Evolutionary conservation across 1,284 basidiomycete genomes (phyloP), one percentile per base, ranked within the genome.

Genomic region (Jaminaea rosea): DNA sequence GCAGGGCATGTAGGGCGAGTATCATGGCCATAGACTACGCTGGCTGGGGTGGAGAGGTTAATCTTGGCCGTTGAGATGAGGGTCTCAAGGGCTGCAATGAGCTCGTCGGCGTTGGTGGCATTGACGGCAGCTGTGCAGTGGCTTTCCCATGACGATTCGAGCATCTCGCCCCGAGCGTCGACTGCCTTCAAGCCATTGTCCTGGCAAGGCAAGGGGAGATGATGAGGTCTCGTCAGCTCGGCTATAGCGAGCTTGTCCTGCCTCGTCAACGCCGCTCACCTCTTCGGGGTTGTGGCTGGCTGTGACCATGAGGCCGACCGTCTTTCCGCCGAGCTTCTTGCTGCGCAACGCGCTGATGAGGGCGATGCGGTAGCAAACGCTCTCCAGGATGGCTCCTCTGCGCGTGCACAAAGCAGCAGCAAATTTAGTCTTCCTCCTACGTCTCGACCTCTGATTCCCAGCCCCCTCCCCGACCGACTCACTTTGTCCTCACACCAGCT

Each of bases 161-260:
- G 82, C 94, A 99, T 99, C 75, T 99, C 94, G n/a, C 94, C 94
- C 11, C 83, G 83, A 15, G 94, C 88, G 77, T 99, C 94, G 41
- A 99, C 89, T 47, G 98, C 83, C 76, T 98, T 99, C 58, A 97
- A 89, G 29, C 94, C 94, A 75, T 99, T 99, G 76, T 99, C 94
- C 88, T 96, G 37, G 4, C 11, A 21, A 34, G 46, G 29, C 3
- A 26, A 47, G 15, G 27, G 28, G 27, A 34, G 10, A 47, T 17
- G 13, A 13, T 15, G 23, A 41, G 10, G 44, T 46, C 26, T n/a
- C 10, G 10, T 21, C 6, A 8, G 15, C 34, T 17, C n/a, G 9
- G n/a, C 46, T 17, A 10, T 17, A 28, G 11, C 17, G 39, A n/a
- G n/a, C n/a, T n/a, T n/a, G n/a, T n/a, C n/a, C n/a, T n/a, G n/a